A percentile compares a stretch with the other conserved stretches of the same genome.
Conservation (phyloP, 73 alveolate species). For the Symbiodinium natans region DNA sequence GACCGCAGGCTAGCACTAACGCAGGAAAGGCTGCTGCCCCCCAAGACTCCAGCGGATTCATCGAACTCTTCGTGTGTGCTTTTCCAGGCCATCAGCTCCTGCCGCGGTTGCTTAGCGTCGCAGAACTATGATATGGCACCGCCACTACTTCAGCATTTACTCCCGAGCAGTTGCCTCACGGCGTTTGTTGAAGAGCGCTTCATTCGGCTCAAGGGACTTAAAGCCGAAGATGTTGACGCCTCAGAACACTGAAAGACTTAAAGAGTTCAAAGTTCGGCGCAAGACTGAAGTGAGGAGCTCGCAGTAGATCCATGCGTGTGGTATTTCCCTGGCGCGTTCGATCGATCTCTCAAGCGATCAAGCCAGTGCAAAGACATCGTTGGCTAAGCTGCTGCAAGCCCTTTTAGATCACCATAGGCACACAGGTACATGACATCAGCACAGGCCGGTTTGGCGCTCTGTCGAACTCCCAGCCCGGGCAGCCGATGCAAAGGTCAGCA, state of each 20-base stretch:
- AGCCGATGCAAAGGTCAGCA: slow-evolving; percentile 72
- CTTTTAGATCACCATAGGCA: no score
- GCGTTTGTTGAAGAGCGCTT: slow-evolving; percentile 81
- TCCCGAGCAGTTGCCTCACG: slow-evolving; percentile 18
- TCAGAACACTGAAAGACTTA: background rate
- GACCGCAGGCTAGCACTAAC: background rate
- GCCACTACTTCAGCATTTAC: background rate
- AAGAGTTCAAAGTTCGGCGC: no score
- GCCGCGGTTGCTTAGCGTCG: background rate
- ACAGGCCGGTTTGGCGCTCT: slow-evolving; percentile 15
- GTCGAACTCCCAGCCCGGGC: slow-evolving; percentile 87
- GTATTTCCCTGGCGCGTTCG: slow-evolving; percentile 29
- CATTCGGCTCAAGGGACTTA: slow-evolving; percentile 74
- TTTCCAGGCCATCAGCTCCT: slow-evolving; percentile 73
- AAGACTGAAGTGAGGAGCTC: background rate
- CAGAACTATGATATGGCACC: background rate
- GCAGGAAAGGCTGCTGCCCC: background rate
- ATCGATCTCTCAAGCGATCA: background rate
- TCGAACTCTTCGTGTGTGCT: slow-evolving; percentile 73
- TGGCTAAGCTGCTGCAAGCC: background rate
- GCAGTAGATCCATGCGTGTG: slow-evolving; percentile 77
- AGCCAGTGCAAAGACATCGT: background rate
- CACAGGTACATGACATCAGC: no score
- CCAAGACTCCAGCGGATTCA: slow-evolving; percentile 27
- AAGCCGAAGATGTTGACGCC: slow-evolving; percentile 83